Base-by-base conservation (phyloP, 2,329 filamentous ascomycete genomes). In the Exophiala lecanii-corni region DNA sequence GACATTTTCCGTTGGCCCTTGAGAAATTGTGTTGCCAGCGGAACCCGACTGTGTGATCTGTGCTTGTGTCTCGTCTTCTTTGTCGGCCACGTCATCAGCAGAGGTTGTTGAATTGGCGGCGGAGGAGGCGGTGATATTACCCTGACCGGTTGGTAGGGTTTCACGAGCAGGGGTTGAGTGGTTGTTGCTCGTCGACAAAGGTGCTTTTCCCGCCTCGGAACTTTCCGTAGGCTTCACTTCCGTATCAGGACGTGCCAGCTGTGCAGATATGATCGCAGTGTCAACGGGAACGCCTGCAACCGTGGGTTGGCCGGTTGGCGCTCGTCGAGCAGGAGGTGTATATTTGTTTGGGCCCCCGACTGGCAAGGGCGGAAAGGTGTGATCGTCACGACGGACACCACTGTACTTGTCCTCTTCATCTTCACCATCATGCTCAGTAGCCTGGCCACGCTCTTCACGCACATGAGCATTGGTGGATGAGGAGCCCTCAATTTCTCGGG, bases 351-450 rank as follows among this genome's bases (percentile, higher is more conserved):
- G 64, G 40, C 73, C 71, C 7, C 76, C 73, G 44, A 73, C 74
- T 19, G 70, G 62, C 21, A 94, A 72, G n/a, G 84, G 76, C 4
- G 83, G 78, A 56, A 84, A 84, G 19, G 40, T 37, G 43, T 60
- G 59, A 30, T 63, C 59, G 30, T 86, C 82, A 52, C 91, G 82
- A 50, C 83, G 83, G 42, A 98, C 92, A 61, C 91, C 91, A 60
- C 89, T 96, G 68, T 97, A 97, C 62, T 92, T 96, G 61, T 94
- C 89, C 68, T 98, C 92, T 66, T 98, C 92, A 53, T 95, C 87
- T 19, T 76, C 65, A 10, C 79, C 82, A 39, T 81, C 80, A 39
- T 84, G 77, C 28, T 78, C 75, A 7, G 74, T 71, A 9, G 75
- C 76, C n/a, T 79, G 71, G 39, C 88, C 77, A 59, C 89, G 82